Percentiles rank a stretch among this genome's conserved stretches.
Evolutionary conservation across 75 land plant species (phyloP).

Genomic region (Pinus tabuliformis): DNA sequence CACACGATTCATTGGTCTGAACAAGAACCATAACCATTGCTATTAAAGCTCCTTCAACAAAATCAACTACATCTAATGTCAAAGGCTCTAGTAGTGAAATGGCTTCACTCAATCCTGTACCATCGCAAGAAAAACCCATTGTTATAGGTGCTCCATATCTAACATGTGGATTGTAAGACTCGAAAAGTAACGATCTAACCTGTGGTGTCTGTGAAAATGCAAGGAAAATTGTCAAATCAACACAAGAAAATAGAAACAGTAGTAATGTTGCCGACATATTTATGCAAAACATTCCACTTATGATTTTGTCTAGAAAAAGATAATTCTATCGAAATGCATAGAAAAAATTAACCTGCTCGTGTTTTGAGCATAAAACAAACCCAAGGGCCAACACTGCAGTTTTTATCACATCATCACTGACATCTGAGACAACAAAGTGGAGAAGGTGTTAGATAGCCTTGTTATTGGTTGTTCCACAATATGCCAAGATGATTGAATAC

Average conservation of each 20-base stretch:
- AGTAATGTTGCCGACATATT: not conserved
- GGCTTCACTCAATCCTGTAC: slow-evolving; percentile 46
- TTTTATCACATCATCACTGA: slow-evolving; percentile 49
- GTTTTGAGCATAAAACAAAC: slow-evolving; percentile 47
- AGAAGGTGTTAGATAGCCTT: slow-evolving; percentile 48
- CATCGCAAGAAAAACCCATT: slow-evolving; percentile 54
- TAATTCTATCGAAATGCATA: not conserved
- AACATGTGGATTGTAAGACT: slow-evolving; percentile 55
- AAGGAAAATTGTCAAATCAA: not conserved
- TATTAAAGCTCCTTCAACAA: slow-evolving; percentile 50
- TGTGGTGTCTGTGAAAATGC: slow-evolving; percentile 35
- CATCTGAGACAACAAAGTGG: slow-evolving; percentile 59
- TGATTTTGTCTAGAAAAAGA: not conserved
- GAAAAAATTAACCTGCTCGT: slow-evolving; percentile 26
- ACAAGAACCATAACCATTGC: slow-evolving; percentile 58
- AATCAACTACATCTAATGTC: slow-evolving; percentile 54
- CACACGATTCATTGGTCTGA: slow-evolving; percentile 48
- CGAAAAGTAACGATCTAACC: slow-evolving; percentile 46
- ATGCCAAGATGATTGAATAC: slow-evolving; percentile 53
- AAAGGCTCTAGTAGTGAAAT: slow-evolving; percentile 49
- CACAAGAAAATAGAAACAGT: not conserved
- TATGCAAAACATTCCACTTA: not conserved
- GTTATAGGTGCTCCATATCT: slow-evolving; percentile 55
- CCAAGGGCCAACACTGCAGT: slow-evolving; percentile 53
- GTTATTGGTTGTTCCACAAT: slow-evolving; percentile 50